Base-by-base conservation (phyloP, 306 rosid species). In the Hippophae rhamnoides region DNA sequence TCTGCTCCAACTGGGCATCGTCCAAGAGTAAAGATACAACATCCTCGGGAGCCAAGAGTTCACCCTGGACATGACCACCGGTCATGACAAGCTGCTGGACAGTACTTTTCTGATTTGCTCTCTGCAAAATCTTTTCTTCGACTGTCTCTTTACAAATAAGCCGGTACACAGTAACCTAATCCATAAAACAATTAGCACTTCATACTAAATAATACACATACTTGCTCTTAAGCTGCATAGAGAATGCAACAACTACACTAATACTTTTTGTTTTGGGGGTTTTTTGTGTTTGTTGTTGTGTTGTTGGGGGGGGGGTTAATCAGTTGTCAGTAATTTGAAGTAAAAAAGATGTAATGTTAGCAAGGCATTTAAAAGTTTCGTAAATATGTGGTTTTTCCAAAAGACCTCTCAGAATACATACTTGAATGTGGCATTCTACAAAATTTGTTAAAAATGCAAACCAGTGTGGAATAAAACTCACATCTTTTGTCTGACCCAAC, bases 1-100 rank as follows among this genome's bases (percentile, higher is more conserved):
- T 92, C 85, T 92, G 95, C 79, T 92, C 94, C 73, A 92, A 76
- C 74, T 92, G 99, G 61, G 78, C 81, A 85, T 92, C 99, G 70
- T 88, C 99, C 53, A 92, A 82, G 78, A 92, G 96, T 77, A 92
- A 72, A 42, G 99, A 92, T 46, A 92, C 93, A 9, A 92, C 96
- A 70, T 92, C 99, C 81, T 92, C 99, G 5, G 99, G 96, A 68
- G 94, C 99, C 89, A 92, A 67, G 65, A 92, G 78, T 70, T 92
- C 99, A 63, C 97, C 97, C 65, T 86, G 97, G 64, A 88, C 93
- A 78, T 93, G 95, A 61, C 99, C 99, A 61, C 99, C 99, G 1
- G 90, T 88, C 96, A 92, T 92, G 65, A 92, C 97, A 70, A 92
- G 99, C 84, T 92, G 90, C 76, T 92, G 99, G 48, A 92, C 99